These are phyloP conservation scores for Cyclotella distinguenda DNA, from an alignment of 108 stramenopile species.

Conservation along the genomic window DNA sequence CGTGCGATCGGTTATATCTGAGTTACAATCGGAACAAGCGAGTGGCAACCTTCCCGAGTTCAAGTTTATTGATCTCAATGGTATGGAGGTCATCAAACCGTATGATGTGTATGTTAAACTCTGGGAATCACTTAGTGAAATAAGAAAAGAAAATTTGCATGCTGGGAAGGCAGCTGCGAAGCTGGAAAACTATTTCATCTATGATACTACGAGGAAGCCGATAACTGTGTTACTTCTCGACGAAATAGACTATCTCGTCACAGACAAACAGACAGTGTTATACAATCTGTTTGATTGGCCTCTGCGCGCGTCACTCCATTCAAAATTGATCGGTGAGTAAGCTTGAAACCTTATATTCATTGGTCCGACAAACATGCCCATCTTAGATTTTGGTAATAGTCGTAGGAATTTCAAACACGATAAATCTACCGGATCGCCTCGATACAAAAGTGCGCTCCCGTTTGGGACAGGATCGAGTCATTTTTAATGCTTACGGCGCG, in stretches of 20 bases:
- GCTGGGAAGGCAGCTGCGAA: slow-evolving; percentile 58
- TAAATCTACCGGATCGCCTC: slow-evolving; percentile 93
- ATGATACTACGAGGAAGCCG: slow-evolving; percentile 13
- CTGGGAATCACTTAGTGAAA: slow-evolving; percentile 71
- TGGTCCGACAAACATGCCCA: too few relatives aligned
- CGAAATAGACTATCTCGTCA: slow-evolving; percentile 97
- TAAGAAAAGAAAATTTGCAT: slow-evolving; percentile 42
- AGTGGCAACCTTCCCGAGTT: slow-evolving; percentile 65
- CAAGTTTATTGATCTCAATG: slow-evolving; percentile 77
- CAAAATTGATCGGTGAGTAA: slow-evolving; percentile 3
- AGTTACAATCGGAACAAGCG: slow-evolving; percentile 59
- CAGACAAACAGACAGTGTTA: slow-evolving; percentile 88
- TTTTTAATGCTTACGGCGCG: slow-evolving; percentile 66
- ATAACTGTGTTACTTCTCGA: slow-evolving; percentile 84
- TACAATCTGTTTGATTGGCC: slow-evolving; percentile 99
- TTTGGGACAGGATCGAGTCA: slow-evolving; percentile 59
- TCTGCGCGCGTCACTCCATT: slow-evolving; percentile 12
- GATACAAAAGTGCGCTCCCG: slow-evolving; percentile 80
- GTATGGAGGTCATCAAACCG: slow-evolving; percentile 84
- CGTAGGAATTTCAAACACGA: slow-evolving; percentile 97
- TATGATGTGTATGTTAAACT: slow-evolving; percentile 79
- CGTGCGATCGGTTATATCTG: slow-evolving; percentile 60
- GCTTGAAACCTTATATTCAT: too few relatives aligned
- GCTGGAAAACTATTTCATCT: slow-evolving; percentile 63
- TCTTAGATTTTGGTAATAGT: too few relatives aligned